A percentile compares a stretch with the other conserved stretches of the same genome.
Evolutionary conservation across 2,329 filamentous ascomycete species (phyloP).

Genomic region (Diplodia intermedia): DNA sequence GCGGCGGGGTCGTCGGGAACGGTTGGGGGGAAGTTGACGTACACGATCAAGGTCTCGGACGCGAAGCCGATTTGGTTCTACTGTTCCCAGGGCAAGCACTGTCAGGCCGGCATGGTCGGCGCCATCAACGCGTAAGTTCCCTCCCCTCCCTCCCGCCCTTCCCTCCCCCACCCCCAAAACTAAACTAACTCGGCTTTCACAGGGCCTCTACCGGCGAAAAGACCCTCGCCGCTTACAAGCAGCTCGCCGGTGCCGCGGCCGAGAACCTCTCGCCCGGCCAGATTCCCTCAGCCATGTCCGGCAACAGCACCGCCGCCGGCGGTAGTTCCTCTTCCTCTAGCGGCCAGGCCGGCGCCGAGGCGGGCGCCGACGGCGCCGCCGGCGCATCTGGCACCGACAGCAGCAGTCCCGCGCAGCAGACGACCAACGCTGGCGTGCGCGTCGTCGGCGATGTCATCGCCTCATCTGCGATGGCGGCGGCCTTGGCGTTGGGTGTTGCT

Average conservation of each 20-base stretch:
- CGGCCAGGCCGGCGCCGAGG: background rate
- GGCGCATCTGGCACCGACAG: slow-evolving; percentile 1
- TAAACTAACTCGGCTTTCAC: slow-evolving; percentile 38
- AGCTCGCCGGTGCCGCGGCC: slow-evolving; percentile 48
- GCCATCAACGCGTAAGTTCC: slow-evolving; percentile 74
- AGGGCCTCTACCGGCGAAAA: slow-evolving; percentile 42
- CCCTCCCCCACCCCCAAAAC: slow-evolving; percentile 1
- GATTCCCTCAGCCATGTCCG: slow-evolving; percentile 7
- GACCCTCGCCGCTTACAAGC: slow-evolving; percentile 45
- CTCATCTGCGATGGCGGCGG: background rate
- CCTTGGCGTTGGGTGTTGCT: background rate
- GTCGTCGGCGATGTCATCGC: background rate
- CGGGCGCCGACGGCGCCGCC: background rate
- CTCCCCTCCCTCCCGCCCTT: no score
- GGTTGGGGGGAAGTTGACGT: slow-evolving; percentile 62
- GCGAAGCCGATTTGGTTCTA: slow-evolving; percentile 79
- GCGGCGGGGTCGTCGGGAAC: background rate
- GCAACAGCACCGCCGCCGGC: background rate
- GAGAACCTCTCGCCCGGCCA: slow-evolving; percentile 50
- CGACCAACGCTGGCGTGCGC: slow-evolving; percentile 16
- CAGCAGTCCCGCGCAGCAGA: slow-evolving; percentile 9
- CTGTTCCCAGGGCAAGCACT: slow-evolving; percentile 77
- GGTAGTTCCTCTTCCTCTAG: background rate
- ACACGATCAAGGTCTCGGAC: slow-evolving; percentile 73
- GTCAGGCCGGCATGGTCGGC: slow-evolving; percentile 76